Percentiles rank a stretch among this genome's conserved stretches.
phyloP scores from a whole-genome alignment of 192 early-diverging fungal genomes.

The Coemansia sp. region DNA sequence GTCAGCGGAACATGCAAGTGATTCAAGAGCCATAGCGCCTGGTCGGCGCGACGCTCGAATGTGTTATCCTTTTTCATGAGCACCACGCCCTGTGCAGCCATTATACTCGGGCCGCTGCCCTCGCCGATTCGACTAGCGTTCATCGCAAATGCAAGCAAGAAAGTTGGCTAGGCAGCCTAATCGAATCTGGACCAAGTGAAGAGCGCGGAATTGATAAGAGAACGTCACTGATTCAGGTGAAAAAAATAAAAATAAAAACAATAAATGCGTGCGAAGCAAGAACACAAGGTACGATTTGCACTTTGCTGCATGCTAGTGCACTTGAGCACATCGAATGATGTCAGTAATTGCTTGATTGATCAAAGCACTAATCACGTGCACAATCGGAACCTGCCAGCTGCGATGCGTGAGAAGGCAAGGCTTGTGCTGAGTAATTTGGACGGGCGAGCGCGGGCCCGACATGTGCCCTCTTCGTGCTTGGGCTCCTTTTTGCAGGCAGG shows the following conservation, averaged over 20 bases:
- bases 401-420: background rate
- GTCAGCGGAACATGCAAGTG: constrained; percentile 42
- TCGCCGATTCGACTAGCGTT: constrained; percentile 17
- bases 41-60: constrained; percentile 43
- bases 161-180: background rate
- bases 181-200: background rate
- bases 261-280: background rate
- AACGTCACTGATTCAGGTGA: background rate
- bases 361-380: background rate
- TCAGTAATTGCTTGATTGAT: background rate
- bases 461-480: background rate
- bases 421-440: background rate
- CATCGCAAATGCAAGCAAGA: constrained; percentile 9
- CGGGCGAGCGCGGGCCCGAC: constrained; percentile 2
- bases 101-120: constrained; percentile 2
- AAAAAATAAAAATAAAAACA: background rate
- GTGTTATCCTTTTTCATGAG: constrained; percentile 20
- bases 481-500: background rate
- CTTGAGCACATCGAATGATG: background rate
- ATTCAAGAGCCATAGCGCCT: constrained; percentile 48
- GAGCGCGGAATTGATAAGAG: background rate
- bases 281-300: background rate
- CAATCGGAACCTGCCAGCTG: background rate
- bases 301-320: background rate
- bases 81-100: constrained; percentile 33